Base-by-base conservation (phyloP, 2,329 filamentous ascomycete genomes). In the Zymoseptoria pseudotritici region DNA sequence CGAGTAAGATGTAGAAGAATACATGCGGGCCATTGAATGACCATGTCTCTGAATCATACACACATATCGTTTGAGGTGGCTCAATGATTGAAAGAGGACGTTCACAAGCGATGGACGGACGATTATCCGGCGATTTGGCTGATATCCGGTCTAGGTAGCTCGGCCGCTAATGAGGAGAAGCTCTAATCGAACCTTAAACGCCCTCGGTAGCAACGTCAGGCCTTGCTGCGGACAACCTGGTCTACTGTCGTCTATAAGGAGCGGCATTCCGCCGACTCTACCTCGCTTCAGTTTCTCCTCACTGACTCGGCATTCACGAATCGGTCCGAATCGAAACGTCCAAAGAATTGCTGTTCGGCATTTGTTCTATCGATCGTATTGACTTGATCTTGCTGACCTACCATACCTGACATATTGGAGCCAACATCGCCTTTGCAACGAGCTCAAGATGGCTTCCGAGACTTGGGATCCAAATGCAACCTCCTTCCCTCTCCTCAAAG, bases 401-500 rank as follows among this genome's bases (percentile, higher is more conserved):
- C 13, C 36, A 46, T 46, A 46, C n/a, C n/a, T n/a, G n/a, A n/a
- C 36, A 13, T 2, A 46, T 17, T 11, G 36, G 36, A 46, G 5
- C 11, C 6, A 17, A 46, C 36, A 46, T 46, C 11, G 36, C 17
- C 36, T 13, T 46, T 46, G 6, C 36, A 7, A 46, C 36, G 4
- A 17, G 36, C 36, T n/a, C 17, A 11, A 31, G 10, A 65, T 65
- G 61, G 54, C 59, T 7, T 55, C 61, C 9, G 21, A 58, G 55
- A 60, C 54, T 2, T 66, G 62, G 64, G 76, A 85, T 65, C 82
- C 83, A 1, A 73, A 83, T 58, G 76, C 72, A 49, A 78, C 77
- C 17, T 77, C 71, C 17, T 83, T 86, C 56, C 83, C 83, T 0
- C 77, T 76, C 0, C 74, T 81, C 13, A 78, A 79, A 57, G 78